Conservation (phyloP, 805 yeast species). For the Maudiozyma serrabonitensis region DNA sequence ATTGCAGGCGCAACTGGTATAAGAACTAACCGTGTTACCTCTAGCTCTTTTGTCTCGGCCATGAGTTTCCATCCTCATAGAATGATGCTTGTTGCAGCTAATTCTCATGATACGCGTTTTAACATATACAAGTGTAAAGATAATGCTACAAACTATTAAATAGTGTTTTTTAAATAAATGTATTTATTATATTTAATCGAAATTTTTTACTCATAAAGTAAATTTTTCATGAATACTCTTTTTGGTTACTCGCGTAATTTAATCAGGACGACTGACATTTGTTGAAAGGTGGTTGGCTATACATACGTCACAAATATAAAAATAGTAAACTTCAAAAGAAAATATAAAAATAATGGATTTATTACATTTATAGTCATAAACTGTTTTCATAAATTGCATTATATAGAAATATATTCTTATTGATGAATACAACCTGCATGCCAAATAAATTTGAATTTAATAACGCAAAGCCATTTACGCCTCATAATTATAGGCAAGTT, state of each 20-base stretch:
- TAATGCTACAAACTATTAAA: not conserved
- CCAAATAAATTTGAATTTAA: not conserved
- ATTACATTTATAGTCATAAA: too few species aligned
- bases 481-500: constrained; percentile 2
- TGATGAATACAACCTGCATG: not conserved
- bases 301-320: not conserved
- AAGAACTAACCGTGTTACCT: constrained; percentile 15
- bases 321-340: not conserved
- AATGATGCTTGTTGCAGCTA: constrained; percentile 84
- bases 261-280: not conserved
- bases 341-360: not conserved
- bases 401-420: too few species aligned
- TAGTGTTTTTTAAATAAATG: not conserved
- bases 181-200: not conserved
- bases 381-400: too few species aligned
- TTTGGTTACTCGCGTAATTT: not conserved
- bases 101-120: constrained; percentile 66
- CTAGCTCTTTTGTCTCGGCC: constrained; percentile 45
- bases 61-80: constrained; percentile 85
- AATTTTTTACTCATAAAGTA: too few species aligned
- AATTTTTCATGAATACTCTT: not conserved
- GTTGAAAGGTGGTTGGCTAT: not conserved
- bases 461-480: not conserved
- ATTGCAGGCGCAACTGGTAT: constrained; percentile 26
- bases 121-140: constrained; percentile 44